Evolutionary conservation across 1,139 yeast species (phyloP).

Genomic region (Geotrichum carabidarum): DNA sequence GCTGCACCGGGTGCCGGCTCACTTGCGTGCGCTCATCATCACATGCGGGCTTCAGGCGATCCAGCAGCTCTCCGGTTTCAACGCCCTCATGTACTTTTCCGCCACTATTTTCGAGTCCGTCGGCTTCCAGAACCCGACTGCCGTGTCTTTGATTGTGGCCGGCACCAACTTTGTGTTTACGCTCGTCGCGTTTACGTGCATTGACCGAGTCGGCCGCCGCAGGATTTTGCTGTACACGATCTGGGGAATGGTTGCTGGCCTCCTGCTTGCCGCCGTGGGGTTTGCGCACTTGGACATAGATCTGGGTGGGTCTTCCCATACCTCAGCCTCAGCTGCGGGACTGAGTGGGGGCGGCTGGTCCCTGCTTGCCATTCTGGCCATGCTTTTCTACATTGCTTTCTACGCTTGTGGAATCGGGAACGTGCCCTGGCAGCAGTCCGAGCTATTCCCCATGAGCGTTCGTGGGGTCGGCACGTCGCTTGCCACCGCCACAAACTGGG

Average conservation of each 20-base stretch:
- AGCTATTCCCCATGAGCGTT: slow-evolving; percentile 85
- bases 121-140: slow-evolving; percentile 56
- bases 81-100: slow-evolving; percentile 71
- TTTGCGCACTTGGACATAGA: slow-evolving; percentile 59
- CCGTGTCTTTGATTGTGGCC: slow-evolving; percentile 61
- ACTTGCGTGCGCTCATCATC: slow-evolving; percentile 56
- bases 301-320: slow-evolving; percentile 44
- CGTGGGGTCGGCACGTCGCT: slow-evolving; percentile 88
- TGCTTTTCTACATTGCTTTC: slow-evolving; percentile 81
- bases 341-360: slow-evolving; percentile 88
- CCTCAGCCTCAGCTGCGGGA: too few relatives aligned
- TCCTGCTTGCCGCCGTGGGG: slow-evolving; percentile 30
- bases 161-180: slow-evolving; percentile 65
- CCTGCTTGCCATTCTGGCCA: slow-evolving; percentile 71
- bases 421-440: slow-evolving; percentile 98
- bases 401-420: slow-evolving; percentile 94
- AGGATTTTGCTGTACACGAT: slow-evolving; percentile 51
- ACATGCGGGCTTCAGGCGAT: slow-evolving; percentile 71
- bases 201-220: slow-evolving; percentile 62
- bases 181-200: slow-evolving; percentile 51
- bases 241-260: slow-evolving; percentile 42
- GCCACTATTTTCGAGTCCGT: slow-evolving; percentile 58
- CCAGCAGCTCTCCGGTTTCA: slow-evolving; percentile 72
- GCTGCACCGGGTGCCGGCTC: slow-evolving; percentile 36
- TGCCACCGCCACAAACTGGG: slow-evolving; percentile 95